phyloP scores from a whole-genome alignment of 176 grass and related monocot genomes.

The Oryza punctata region DNA sequence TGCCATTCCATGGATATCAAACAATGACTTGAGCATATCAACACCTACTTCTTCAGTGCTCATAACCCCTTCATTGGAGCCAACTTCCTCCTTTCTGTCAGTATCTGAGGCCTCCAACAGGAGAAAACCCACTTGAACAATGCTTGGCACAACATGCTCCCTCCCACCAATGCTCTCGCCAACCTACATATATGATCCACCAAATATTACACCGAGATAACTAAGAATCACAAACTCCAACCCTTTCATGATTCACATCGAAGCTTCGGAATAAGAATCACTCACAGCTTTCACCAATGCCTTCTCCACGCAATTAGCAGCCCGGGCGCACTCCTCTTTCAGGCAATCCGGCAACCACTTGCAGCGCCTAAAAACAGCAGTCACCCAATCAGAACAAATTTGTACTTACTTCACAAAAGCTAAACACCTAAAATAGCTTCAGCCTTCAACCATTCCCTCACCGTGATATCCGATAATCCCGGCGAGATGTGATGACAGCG shows the following conservation, averaged over 20 bases:
- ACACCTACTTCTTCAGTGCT: constrained; percentile 61
- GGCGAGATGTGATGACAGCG: constrained; percentile 43
- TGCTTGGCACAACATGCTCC: constrained; percentile 76
- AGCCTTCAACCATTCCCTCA: constrained; percentile 28
- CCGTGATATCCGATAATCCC: constrained; percentile 64
- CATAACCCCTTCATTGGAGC: constrained; percentile 37
- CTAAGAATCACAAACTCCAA: constrained; percentile 12
- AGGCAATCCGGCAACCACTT: constrained; percentile 78
- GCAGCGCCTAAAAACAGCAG: constrained; percentile 52
- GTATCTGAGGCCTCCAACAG: constrained; percentile 60
- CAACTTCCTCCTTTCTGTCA: constrained; percentile 42
- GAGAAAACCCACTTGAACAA: constrained; percentile 77
- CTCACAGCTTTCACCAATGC: constrained; percentile 81
- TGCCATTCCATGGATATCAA: constrained; percentile 77
- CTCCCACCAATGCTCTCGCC: constrained; percentile 67
- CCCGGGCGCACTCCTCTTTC: constrained; percentile 56
- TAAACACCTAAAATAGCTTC: neutral
- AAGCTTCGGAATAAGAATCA: constrained; percentile 24
- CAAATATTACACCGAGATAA: constrained; percentile 4
- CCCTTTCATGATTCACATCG: neutral
- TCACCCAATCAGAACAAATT: constrained; percentile 32
- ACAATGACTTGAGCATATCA: constrained; percentile 74
- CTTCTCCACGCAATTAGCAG: constrained; percentile 58
- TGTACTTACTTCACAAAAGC: neutral
- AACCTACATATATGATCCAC: constrained; percentile 52